phyloP scores from a whole-genome alignment of 345 rosid genomes.

The Streptanthus diversifolius region DNA sequence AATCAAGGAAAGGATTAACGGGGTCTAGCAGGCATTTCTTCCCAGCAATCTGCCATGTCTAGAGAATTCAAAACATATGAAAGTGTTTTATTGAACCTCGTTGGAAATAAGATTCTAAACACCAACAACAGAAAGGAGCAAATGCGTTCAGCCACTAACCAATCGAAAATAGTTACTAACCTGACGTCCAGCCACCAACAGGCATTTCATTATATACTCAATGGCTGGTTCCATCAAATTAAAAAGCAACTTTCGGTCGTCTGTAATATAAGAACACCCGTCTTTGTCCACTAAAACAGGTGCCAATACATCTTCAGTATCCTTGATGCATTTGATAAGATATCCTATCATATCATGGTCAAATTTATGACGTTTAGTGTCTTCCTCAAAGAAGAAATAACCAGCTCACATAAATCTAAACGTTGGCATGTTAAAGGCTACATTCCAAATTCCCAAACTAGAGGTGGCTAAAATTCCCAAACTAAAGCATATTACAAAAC shows the following conservation, averaged over 20 bases:
- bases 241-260: constrained; percentile 50
- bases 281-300: constrained; percentile 47
- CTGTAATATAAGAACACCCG: constrained; percentile 35
- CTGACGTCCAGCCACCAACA: constrained; percentile 60
- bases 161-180: constrained; percentile 42
- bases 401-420: neutral
- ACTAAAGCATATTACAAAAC: neutral
- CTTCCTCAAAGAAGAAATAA: neutral
- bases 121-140: neutral
- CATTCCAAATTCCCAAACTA: constrained; percentile 2
- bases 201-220: constrained; percentile 62
- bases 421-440: constrained; percentile 5
- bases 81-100: neutral
- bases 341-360: constrained; percentile 45
- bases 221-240: constrained; percentile 78
- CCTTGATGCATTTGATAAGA: constrained; percentile 61
- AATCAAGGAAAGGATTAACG: neutral
- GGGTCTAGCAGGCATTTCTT: neutral
- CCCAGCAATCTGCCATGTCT: neutral
- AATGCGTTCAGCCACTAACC: neutral
- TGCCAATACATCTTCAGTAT: constrained; percentile 45
- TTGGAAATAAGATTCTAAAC: neutral
- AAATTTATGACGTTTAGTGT: neutral
- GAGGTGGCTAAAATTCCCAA: neutral
- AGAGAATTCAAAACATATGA: neutral